Evolutionary conservation across 495 filamentous ascomycete genomes (phyloP).

Genomic region (Aspergillus biplanus): DNA sequence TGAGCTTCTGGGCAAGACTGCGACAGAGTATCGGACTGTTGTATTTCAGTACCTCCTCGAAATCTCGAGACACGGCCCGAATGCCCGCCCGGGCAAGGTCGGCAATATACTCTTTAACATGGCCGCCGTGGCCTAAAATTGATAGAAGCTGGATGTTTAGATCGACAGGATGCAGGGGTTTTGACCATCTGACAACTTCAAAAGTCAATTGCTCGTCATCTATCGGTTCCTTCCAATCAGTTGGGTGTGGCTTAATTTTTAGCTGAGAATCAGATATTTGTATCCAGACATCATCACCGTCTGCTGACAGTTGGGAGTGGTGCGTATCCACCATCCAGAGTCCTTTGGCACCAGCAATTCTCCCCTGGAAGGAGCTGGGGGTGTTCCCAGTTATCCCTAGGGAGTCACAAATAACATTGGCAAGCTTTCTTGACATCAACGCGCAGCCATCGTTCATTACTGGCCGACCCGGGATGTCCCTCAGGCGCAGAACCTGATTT

Average conservation of each 20-base stretch:
- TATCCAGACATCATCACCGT: constrained; percentile 64
- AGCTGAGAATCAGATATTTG: constrained; percentile 77
- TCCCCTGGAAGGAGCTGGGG: constrained; percentile 78
- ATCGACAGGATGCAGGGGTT: constrained; percentile 62
- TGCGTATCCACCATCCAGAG: constrained; percentile 78
- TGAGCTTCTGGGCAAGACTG: constrained; percentile 42
- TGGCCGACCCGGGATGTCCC: constrained; percentile 31
- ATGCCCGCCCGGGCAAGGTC: constrained; percentile 62
- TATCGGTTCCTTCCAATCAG: constrained; percentile 41
- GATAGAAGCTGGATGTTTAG: constrained; percentile 80
- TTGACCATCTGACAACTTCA: constrained; percentile 69
- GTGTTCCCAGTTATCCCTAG: constrained; percentile 61
- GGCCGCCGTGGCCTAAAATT: constrained; percentile 70
- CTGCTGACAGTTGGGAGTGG: constrained; percentile 28
- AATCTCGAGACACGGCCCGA: constrained; percentile 49
- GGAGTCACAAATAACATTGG: constrained; percentile 58
- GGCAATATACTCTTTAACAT: constrained; percentile 59
- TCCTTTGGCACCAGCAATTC: constrained; percentile 86
- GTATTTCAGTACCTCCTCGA: constrained; percentile 58
- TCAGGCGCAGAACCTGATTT: constrained; percentile 41
- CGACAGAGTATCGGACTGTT: constrained; percentile 43
- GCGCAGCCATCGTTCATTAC: constrained; percentile 88
- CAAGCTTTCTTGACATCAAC: constrained; percentile 67
- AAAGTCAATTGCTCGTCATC: constrained; percentile 66
- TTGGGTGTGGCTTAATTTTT: constrained; percentile 70